Conservation (phyloP, 306 rosid species). For the Carpinus fangiana region DNA sequence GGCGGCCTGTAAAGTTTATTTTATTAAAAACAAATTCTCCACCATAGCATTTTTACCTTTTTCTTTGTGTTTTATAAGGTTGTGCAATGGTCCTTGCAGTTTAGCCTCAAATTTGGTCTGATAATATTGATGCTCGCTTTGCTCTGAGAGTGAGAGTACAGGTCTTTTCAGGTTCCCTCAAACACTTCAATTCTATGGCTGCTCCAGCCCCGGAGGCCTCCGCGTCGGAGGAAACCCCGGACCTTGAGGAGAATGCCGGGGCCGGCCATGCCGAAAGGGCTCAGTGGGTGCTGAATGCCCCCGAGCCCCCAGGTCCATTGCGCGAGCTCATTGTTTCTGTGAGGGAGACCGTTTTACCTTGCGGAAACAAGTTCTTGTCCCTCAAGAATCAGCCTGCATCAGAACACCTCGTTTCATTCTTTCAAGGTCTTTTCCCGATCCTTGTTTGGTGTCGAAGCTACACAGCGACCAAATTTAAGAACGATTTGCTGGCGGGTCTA, state of each 20-base stretch:
- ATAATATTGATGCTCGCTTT: background rate
- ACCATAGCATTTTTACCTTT: conserved; percentile 9
- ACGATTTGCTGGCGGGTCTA: conserved; percentile 66
- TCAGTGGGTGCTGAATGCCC: conserved; percentile 61
- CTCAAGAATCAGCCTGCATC: conserved; percentile 32
- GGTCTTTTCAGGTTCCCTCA: conserved; percentile 36
- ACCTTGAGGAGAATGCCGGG: conserved; percentile 28
- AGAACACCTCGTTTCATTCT: conserved; percentile 18
- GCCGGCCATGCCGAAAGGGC: conserved; percentile 22
- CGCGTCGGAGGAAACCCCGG: conserved; percentile 5
- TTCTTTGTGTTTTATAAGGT: conserved; percentile 10
- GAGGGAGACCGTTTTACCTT: conserved; percentile 17
- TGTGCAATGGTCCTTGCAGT: conserved; percentile 6
- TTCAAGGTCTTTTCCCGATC: conserved; percentile 45
- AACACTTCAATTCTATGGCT: conserved; percentile 43
- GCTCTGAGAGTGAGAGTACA: conserved; percentile 6
- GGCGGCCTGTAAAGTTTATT: background rate
- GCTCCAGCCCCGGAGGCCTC: conserved; percentile 20
- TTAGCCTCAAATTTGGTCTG: background rate
- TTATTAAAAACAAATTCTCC: background rate
- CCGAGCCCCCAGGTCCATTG: conserved; percentile 54
- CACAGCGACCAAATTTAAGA: conserved; percentile 36
- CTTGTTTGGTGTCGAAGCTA: conserved; percentile 50
- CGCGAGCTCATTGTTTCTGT: conserved; percentile 32
- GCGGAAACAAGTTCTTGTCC: conserved; percentile 28